Evolutionary conservation across 2,329 filamentous ascomycete species (phyloP), one percentile per base, ranked within the genome.

Genomic region (Neoascochyta sp.): DNA sequence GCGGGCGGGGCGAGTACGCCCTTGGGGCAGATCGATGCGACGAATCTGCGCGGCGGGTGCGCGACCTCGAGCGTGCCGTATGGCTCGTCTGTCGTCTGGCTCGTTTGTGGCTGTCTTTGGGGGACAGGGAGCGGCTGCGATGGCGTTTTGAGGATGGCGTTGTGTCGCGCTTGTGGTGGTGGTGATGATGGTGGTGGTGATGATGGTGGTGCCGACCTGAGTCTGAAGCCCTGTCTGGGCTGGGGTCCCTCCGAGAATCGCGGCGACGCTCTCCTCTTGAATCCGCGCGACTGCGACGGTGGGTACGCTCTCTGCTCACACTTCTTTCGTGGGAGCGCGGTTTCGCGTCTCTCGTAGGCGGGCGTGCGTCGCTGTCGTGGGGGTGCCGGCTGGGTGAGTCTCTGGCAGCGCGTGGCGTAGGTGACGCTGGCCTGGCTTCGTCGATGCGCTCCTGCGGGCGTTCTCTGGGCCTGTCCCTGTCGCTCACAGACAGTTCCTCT

Each of bases 81-180:
- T 50, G 58, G 35, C 60, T 64, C 32, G 53, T 43, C 24, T 50
- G 45, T 12, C 60, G 58, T 41, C 53, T 63, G 11, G 45, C 45
- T 12, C 55, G 52, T 29, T 57, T 64, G 36, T 49, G 40, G 4
- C 50, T 54, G 34, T 55, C 52, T 24, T 47, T 48, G 13, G 56
- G 44, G 31, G 60, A 63, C 50, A 60, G 47, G 16, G 58, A 64
- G 32, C 50, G 52, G 36, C 52, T 65, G 42, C 57, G 59, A 27
- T 55, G 57, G 32, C 58, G 64, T 45, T 64, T 65, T 10, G 57
- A 45, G 16, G 60, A 57, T 55, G 61, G 53, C 9, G 59, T 58
- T 16, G 55, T 54, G 41, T 62, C 53, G 41, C 57, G 53, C 32
- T 50, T 54, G 34, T 45, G 42, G 32, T 42, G 45, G 15, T 47